Percentiles rank a stretch among this genome's conserved stretches.
These are phyloP conservation scores for Dothistroma septosporum DNA, from an alignment of 2,329 filamentous ascomycete species.

Conservation along the genomic window DNA sequence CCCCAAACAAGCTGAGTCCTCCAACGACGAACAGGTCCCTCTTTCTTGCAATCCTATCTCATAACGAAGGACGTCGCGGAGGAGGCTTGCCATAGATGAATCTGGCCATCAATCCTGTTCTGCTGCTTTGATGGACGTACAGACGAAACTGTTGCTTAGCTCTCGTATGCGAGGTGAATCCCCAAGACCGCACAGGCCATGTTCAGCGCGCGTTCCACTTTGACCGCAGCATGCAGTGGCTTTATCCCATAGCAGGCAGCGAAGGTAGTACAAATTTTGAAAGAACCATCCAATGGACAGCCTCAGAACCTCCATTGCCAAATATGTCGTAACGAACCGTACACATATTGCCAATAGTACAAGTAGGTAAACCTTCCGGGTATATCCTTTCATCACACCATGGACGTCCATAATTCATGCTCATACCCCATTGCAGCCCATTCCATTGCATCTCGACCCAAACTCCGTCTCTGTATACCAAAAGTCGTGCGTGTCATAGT, in stretches of 20 bases:
- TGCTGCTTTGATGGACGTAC: no score
- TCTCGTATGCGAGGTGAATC: no score
- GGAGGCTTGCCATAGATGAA: no score
- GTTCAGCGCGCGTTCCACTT: no score
- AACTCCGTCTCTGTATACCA: slow-evolving; percentile 1
- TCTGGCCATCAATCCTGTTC: no score
- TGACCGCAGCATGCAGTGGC: no score
- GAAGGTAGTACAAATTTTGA: neutral
- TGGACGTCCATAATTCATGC: slow-evolving; percentile 6
- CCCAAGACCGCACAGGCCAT: no score
- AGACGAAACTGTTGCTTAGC: no score
- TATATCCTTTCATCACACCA: slow-evolving; percentile 1
- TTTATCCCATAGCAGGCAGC: neutral
- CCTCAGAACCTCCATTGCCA: neutral
- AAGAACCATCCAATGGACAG: neutral
- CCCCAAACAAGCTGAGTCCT: no score
- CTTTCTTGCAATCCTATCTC: no score
- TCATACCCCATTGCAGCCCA: slow-evolving; percentile 1
- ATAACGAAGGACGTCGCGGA: no score
- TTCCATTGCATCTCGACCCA: neutral
- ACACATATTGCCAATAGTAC: neutral
- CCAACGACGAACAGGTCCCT: no score
- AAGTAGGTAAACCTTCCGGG: slow-evolving; percentile 1
- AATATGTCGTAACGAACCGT: neutral
- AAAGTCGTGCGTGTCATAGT: neutral